Evolutionary conservation across 108 stramenopile species (phyloP), one percentile per base, ranked within the genome.

Genomic region (Nitzschia sp.): DNA sequence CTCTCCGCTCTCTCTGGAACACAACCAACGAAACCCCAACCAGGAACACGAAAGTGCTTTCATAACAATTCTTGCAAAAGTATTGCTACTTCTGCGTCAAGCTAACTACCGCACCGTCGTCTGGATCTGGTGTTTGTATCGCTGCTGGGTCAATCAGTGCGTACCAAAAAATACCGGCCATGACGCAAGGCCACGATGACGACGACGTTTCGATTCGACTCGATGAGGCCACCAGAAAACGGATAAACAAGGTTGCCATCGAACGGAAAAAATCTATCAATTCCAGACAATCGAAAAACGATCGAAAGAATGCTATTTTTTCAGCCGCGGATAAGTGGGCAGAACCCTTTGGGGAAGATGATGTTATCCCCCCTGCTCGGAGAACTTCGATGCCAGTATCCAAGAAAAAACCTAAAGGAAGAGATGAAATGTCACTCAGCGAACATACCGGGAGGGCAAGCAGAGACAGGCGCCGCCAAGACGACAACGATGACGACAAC

Each of bases 371-470:
- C n/a, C 19, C 38, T 15, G 23, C 60, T 11, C 32, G 38, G n/a
- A 41, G 36, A 19, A 45, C 19, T 34, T n/a, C 31, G 22, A 19
- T 6, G 30, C 8, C 1, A 36, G 45, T 1, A 34, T 19, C 35
- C 35, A 61, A 61, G 32, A 61, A 41, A 25, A 38, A 41, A 26
- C n/a, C 35, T 17, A 41, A n/a, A 27, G 23, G 9, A 1, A 50
- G 21, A n/a, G 60, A 61, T 5, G 60, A 61, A 2, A 61, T 61
- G 21, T 61, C 60, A n/a, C 41, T 45, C 13, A 61, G 60, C 25
- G 60, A 45, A 19, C 60, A 61, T 25, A 44, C 60, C 23, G 60
- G 41, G 1, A 31, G n/a, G 25, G 38, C 60, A 27, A 38, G 60
- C 21, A 61, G 45, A 5, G 60, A 38, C 6, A n/a, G n/a, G n/a